Evolutionary conservation across 177 flowering plant species (phyloP).

Genomic region (Telopea speciosissima): DNA sequence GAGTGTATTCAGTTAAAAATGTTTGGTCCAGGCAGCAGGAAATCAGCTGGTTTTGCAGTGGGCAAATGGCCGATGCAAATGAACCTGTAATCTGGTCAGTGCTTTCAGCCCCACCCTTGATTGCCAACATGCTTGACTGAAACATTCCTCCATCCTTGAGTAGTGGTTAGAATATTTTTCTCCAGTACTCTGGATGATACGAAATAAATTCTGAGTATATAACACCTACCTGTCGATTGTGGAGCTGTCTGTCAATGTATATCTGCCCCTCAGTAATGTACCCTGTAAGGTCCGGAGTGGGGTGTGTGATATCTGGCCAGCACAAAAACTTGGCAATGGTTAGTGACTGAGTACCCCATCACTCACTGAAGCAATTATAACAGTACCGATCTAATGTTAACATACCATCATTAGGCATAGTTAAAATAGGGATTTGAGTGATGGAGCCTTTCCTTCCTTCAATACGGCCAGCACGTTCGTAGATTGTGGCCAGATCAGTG

Average conservation of each 20-base stretch:
- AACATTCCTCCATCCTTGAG: background rate
- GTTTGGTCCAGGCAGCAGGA: background rate
- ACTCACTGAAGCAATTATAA: background rate
- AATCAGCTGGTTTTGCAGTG: no score
- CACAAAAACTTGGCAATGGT: constrained; percentile 1
- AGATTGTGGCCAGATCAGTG: constrained; percentile 93
- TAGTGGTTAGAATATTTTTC: background rate
- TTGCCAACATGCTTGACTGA: background rate
- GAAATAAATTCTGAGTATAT: background rate
- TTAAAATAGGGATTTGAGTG: constrained; percentile 93
- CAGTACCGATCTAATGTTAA: background rate
- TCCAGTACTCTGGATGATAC: background rate
- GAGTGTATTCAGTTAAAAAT: background rate
- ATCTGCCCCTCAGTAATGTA: constrained; percentile 99
- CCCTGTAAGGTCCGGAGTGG: constrained; percentile 98
- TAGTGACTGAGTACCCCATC: background rate
- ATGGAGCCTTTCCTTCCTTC: constrained; percentile 99
- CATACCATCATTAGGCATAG: constrained; percentile 97
- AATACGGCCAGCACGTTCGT: constrained; percentile 98
- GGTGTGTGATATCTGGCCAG: constrained; percentile 87
- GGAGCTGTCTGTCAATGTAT: constrained; percentile 89
- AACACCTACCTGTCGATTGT: constrained; percentile 73
- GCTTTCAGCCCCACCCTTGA: background rate
- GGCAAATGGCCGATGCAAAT: no score
- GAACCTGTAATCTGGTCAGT: background rate